phyloP scores from a whole-genome alignment of 176 grass and related monocot species.

The Pontederia paniculata region DNA sequence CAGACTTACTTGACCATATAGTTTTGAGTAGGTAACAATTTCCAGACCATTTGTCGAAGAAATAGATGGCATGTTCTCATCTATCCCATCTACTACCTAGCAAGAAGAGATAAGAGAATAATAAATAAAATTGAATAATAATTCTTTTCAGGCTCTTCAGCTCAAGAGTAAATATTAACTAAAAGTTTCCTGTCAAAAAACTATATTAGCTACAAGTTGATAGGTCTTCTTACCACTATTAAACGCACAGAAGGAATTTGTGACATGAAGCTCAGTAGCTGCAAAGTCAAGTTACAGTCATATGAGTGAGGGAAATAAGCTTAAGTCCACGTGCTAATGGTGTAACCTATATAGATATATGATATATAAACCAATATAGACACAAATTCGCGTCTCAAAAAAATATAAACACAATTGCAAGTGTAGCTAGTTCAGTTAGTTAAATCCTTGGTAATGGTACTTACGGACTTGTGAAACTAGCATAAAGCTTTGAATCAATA shows the following conservation, averaged over 20 bases:
- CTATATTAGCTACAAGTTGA: not conserved
- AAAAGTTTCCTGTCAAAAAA: not conserved
- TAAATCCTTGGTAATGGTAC: too few species aligned
- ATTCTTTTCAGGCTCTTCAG: too few species aligned
- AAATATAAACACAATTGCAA: too few species aligned
- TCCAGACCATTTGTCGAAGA: slow-evolving; percentile 31
- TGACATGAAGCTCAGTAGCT: slow-evolving; percentile 73
- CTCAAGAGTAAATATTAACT: not conserved
- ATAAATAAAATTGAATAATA: too few species aligned
- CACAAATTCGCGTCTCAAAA: too few species aligned
- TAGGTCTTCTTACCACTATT: slow-evolving; percentile 57
- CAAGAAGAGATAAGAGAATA: slow-evolving; percentile 15
- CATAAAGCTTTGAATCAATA: too few species aligned
- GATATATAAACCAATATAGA: too few species aligned
- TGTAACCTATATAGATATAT: too few species aligned
- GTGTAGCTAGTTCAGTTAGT: too few species aligned
- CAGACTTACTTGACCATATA: slow-evolving; percentile 42
- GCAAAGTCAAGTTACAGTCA: slow-evolving; percentile 28
- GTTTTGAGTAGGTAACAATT: slow-evolving; percentile 55
- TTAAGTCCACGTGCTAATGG: too few species aligned
- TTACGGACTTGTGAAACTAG: too few species aligned
- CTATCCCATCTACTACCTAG: slow-evolving; percentile 63
- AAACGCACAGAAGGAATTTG: slow-evolving; percentile 67
- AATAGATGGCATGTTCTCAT: slow-evolving; percentile 44
- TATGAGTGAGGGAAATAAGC: slow-evolving; percentile 7